Evolutionary conservation across 192 early-diverging fungal genomes (phyloP).

Genomic region (Spizellomyces sp.): DNA sequence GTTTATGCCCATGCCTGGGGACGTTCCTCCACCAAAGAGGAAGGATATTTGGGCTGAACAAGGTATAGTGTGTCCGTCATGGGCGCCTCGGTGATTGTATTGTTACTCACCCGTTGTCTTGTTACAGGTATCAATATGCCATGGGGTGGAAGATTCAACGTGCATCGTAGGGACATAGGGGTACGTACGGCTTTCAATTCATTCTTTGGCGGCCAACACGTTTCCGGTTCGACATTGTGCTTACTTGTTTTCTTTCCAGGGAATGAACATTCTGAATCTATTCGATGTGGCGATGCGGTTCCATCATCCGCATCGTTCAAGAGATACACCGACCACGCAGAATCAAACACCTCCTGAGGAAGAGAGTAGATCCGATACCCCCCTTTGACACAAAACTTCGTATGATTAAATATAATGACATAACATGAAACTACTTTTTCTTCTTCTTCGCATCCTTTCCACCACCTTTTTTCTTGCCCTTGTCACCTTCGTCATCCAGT

Average conservation of each 20-base stretch:
- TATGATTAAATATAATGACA: background rate
- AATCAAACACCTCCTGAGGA: too few species aligned
- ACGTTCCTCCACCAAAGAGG: conserved; percentile 38
- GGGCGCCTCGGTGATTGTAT: background rate
- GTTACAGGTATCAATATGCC: conserved; percentile 42
- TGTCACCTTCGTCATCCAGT: conserved; percentile 39
- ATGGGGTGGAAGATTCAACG: conserved; percentile 52
- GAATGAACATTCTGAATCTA: conserved; percentile 54
- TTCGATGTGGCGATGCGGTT: conserved; percentile 54
- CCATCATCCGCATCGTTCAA: background rate
- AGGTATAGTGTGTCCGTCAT: background rate
- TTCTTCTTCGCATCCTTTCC: conserved; percentile 37
- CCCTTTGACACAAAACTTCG: too few species aligned
- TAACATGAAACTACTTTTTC: conserved; percentile 16
- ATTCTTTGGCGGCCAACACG: too few species aligned
- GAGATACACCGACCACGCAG: too few species aligned
- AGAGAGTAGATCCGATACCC: too few species aligned
- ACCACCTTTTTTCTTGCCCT: conserved; percentile 39
- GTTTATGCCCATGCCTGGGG: conserved; percentile 58
- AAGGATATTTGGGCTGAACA: conserved; percentile 44
- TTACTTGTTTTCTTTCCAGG: conserved; percentile 13
- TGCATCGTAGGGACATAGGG: conserved; percentile 19
- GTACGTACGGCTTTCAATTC: conserved; percentile 17
- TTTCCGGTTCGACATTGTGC: too few species aligned
- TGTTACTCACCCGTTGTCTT: background rate